Percentiles rank a stretch among this genome's conserved stretches.
Conservation (phyloP, 768 basidiomycete species). For the Erythrobasidium yunnanense region DNA sequence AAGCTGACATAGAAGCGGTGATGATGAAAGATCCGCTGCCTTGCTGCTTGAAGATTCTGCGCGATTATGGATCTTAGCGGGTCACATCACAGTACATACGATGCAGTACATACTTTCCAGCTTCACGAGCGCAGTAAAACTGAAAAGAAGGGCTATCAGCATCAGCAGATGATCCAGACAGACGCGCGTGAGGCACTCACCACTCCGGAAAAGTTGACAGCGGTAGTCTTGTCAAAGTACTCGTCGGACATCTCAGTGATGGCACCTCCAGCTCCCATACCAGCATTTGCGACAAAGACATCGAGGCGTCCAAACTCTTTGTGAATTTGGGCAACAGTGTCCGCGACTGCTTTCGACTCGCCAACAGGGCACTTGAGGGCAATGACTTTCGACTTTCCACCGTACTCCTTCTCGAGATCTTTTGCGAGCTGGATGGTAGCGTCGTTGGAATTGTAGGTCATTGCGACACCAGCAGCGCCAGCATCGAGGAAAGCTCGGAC, state of each 20-base stretch:
- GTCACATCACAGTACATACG: background rate
- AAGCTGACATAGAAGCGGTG: conserved; percentile 34
- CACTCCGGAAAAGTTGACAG: conserved; percentile 23
- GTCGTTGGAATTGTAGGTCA: conserved; percentile 25
- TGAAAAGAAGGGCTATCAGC: background rate
- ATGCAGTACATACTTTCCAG: background rate
- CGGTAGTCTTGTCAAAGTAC: conserved; percentile 24
- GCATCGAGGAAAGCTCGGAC: conserved; percentile 20
- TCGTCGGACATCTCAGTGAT: conserved; percentile 29
- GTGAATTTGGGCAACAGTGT: background rate
- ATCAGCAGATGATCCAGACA: background rate
- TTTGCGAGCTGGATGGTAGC: conserved; percentile 26
- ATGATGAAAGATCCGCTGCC: conserved; percentile 34
- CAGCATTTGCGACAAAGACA: conserved; percentile 30
- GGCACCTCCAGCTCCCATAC: conserved; percentile 25
- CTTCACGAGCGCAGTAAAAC: conserved; percentile 22
- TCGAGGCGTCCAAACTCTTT: conserved; percentile 23
- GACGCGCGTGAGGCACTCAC: background rate
- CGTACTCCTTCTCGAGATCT: conserved; percentile 28
- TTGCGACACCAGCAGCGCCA: conserved; percentile 19
- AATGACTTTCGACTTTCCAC: conserved; percentile 13
- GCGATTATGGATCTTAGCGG: background rate
- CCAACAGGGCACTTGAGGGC: conserved; percentile 27
- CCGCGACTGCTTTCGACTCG: conserved; percentile 9
- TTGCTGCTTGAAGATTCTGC: conserved; percentile 29